Evolutionary conservation across 202 grass and related monocot species (phyloP), one percentile per base, ranked within the genome.

Genomic region (Carex sylvatica): DNA sequence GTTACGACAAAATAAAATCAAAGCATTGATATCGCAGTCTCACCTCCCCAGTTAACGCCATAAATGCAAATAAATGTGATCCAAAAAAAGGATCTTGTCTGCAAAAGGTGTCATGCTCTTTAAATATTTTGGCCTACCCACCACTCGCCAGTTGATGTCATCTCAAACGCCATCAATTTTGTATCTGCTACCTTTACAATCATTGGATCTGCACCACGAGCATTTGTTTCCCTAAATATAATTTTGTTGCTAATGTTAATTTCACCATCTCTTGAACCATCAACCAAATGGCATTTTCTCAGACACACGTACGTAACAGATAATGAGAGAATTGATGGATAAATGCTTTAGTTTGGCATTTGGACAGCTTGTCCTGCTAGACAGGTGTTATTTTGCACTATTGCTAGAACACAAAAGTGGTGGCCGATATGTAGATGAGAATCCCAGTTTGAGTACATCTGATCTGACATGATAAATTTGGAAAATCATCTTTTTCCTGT

Each of bases 111-210:
- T 3, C 78, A 44, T 51, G 44, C 22, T 73, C 9, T 51, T 73
- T 6, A 73, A 52, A n/a, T n/a, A n/a, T 69, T 65, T 65, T 80
- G 3, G 59, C 59, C 59, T 80, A 80, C 35, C 59, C 59, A 12
- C 9, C 15, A 51, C 47, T 16, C 35, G 4, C 52, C 6, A 19
- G 1, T 6, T 83, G 81, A 83, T 26, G 82, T 84, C 82, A 84
- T 75, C 82, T 46, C 82, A 26, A 75, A 84, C 70, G 82, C 55
- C 52, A 75, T 51, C 53, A 61, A 44, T 75, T 84, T 84, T 84
- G 82, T 84, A 60, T 33, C 54, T 15, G 22, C 63, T 30, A 5
- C 22, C 51, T 84, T 49, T 49, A 53, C 22, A 53, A 49, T 59
- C 12, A 61, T 81, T 67, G 60, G 11, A 64, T 81, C 60, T 80